Evolutionary conservation across 1,284 basidiomycete species (phyloP).

Genomic region (Boletus smithii): DNA sequence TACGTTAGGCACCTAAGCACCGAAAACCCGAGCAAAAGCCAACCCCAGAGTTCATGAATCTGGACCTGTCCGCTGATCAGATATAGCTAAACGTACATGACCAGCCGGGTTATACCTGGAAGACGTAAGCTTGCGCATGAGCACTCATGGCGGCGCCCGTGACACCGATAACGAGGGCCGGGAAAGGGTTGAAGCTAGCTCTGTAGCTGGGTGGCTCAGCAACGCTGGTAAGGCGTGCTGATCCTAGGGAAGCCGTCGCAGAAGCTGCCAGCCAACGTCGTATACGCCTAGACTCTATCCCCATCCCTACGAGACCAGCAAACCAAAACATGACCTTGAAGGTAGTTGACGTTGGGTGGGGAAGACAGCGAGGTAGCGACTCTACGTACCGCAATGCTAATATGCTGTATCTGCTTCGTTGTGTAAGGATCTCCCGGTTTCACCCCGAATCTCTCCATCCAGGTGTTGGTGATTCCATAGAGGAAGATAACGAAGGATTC

Average conservation of each 20-base stretch:
- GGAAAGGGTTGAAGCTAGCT: conserved; percentile 91
- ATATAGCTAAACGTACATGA: neutral
- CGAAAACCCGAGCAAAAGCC: conserved; percentile 81
- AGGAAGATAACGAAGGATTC: conserved; percentile 86
- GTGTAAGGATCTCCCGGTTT: conserved; percentile 81
- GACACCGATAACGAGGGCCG: conserved; percentile 88
- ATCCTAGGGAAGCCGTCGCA: conserved; percentile 44
- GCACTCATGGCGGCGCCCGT: conserved; percentile 97
- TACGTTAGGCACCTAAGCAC: conserved; percentile 84
- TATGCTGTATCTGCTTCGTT: conserved; percentile 93
- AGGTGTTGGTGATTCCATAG: conserved; percentile 90
- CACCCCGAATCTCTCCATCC: conserved; percentile 95
- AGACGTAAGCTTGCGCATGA: conserved; percentile 86
- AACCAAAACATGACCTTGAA: conserved; percentile 88
- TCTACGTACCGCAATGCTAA: conserved; percentile 80
- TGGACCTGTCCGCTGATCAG: conserved; percentile 52
- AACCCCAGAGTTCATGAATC: conserved; percentile 91
- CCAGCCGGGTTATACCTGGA: conserved; percentile 51
- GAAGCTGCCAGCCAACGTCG: conserved; percentile 67
- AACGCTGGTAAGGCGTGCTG: conserved; percentile 37
- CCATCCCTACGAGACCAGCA: conserved; percentile 86
- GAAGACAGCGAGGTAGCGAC: neutral
- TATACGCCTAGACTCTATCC: conserved; percentile 77
- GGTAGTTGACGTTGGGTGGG: neutral
- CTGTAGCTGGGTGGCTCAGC: conserved; percentile 70